Evolutionary conservation across 495 filamentous ascomycete species (phyloP).

Genomic region (Trypethelium eluteriae): DNA sequence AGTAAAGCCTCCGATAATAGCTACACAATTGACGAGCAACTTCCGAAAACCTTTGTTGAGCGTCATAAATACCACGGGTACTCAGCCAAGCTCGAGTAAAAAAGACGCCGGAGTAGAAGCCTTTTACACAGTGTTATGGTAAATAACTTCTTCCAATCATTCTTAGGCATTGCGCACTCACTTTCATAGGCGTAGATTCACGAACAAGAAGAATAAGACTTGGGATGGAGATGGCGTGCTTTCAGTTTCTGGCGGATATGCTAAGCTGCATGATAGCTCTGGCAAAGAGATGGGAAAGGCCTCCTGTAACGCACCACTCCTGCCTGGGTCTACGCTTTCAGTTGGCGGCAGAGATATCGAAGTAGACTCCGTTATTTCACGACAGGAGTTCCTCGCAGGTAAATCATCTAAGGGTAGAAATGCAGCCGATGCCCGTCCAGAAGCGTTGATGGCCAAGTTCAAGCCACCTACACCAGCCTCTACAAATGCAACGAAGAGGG

Average conservation of each 20-base stretch:
- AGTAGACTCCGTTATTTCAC: slow-evolving; percentile 57
- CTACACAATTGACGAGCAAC: not conserved
- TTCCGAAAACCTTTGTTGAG: not conserved
- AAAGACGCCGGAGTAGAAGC: slow-evolving; percentile 16
- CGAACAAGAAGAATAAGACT: slow-evolving; percentile 73
- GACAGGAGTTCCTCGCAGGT: slow-evolving; percentile 56
- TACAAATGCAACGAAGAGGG: slow-evolving; percentile 13
- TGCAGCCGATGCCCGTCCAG: not conserved
- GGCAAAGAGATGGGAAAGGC: slow-evolving; percentile 61
- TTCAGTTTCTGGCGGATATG: slow-evolving; percentile 49
- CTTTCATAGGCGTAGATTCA: slow-evolving; percentile 58
- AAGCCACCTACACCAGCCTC: slow-evolving; percentile 15
- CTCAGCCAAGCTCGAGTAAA: slow-evolving; percentile 10
- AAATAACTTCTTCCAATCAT: slow-evolving; percentile 20
- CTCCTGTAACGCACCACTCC: slow-evolving; percentile 47
- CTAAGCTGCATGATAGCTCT: slow-evolving; percentile 54
- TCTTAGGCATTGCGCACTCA: not conserved
- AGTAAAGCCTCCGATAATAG: not conserved
- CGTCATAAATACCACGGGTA: not conserved
- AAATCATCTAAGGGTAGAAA: slow-evolving; percentile 22
- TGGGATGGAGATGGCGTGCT: slow-evolving; percentile 82
- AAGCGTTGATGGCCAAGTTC: slow-evolving; percentile 39
- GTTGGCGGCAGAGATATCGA: slow-evolving; percentile 69
- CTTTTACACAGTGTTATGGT: slow-evolving; percentile 67
- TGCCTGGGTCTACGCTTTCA: slow-evolving; percentile 55